A percentile compares a stretch with the other conserved stretches of the same genome.
phyloP scores from a whole-genome alignment of 1,284 basidiomycete genomes.

The Volvariella volvacea region DNA sequence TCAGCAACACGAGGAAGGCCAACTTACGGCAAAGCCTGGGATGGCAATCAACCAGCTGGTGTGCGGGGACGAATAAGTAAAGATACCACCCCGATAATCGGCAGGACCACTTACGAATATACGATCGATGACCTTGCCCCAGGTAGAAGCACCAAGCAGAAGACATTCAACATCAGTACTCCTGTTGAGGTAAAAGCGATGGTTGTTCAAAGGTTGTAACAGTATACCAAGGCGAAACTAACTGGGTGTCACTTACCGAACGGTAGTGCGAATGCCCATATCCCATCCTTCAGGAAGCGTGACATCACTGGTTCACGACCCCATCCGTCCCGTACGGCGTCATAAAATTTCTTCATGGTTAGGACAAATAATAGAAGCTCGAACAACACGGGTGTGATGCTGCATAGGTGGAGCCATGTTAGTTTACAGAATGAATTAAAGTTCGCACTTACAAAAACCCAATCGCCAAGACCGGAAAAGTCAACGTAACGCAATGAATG shows the following conservation, averaged over 20 bases:
- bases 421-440: neutral
- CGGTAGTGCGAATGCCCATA: slow-evolving; percentile 21
- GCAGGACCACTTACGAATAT: slow-evolving; percentile 13
- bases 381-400: slow-evolving; percentile 14
- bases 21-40: slow-evolving; percentile 16
- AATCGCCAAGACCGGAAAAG: slow-evolving; percentile 11
- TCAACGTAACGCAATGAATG: slow-evolving; percentile 12
- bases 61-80: neutral
- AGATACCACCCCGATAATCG: neutral
- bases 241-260: too few relatives aligned
- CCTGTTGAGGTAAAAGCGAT: slow-evolving; percentile 9
- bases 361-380: slow-evolving; percentile 16
- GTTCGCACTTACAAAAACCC: slow-evolving; percentile 18
- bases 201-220: too few relatives aligned
- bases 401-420: slow-evolving; percentile 3
- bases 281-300: slow-evolving; percentile 19
- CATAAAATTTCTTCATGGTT: slow-evolving; percentile 18
- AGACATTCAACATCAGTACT: slow-evolving; percentile 14
- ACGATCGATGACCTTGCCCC: slow-evolving; percentile 15
- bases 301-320: slow-evolving; percentile 15
- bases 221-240: too few relatives aligned
- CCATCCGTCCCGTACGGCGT: slow-evolving; percentile 17
- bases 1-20: neutral
- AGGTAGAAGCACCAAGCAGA: slow-evolving; percentile 12
- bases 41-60: slow-evolving; percentile 20